Evolutionary conservation across 306 rosid genomes (phyloP).

Genomic region (Prunus mira): DNA sequence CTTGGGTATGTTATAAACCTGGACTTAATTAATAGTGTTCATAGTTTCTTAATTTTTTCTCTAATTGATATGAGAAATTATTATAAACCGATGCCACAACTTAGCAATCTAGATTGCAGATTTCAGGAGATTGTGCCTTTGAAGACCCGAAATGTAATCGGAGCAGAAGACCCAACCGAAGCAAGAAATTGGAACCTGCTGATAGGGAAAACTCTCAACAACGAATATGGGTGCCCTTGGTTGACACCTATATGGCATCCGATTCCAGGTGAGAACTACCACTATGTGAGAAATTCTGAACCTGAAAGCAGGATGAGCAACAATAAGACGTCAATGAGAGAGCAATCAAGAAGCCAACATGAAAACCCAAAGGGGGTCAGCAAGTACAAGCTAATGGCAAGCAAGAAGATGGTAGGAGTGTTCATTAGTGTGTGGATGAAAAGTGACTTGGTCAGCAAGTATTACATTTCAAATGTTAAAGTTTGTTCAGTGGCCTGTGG

Average conservation of each 20-base stretch:
- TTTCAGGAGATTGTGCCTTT: slow-evolving; percentile 93
- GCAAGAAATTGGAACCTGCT: slow-evolving; percentile 82
- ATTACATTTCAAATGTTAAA: slow-evolving; percentile 62
- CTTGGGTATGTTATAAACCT: slow-evolving; percentile 65
- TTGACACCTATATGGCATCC: slow-evolving; percentile 45
- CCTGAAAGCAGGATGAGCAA: slow-evolving; percentile 15
- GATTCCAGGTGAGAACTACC: slow-evolving; percentile 32
- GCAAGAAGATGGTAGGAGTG: slow-evolving; percentile 98
- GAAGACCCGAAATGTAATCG: slow-evolving; percentile 71
- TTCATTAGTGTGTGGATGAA: slow-evolving; percentile 83
- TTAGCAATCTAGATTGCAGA: slow-evolving; percentile 31
- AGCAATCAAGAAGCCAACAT: slow-evolving; percentile 14
- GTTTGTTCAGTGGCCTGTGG: slow-evolving; percentile 93
- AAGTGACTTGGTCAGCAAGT: slow-evolving; percentile 49
- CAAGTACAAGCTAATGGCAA: slow-evolving; percentile 55
- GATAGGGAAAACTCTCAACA: slow-evolving; percentile 63
- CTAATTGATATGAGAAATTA: background rate
- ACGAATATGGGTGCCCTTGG: slow-evolving; percentile 49
- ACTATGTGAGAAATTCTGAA: slow-evolving; percentile 15
- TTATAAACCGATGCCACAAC: background rate
- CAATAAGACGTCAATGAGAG: slow-evolving; percentile 15
- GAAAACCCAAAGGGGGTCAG: slow-evolving; percentile 24
- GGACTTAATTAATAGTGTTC: background rate
- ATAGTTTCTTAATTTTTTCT: background rate
- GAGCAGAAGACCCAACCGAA: slow-evolving; percentile 70